A percentile compares a stretch with the other conserved stretches of the same genome.
These are phyloP conservation scores for Akanthomyces muscarius DNA, from an alignment of 2,329 filamentous ascomycete species.

Conservation along the genomic window DNA sequence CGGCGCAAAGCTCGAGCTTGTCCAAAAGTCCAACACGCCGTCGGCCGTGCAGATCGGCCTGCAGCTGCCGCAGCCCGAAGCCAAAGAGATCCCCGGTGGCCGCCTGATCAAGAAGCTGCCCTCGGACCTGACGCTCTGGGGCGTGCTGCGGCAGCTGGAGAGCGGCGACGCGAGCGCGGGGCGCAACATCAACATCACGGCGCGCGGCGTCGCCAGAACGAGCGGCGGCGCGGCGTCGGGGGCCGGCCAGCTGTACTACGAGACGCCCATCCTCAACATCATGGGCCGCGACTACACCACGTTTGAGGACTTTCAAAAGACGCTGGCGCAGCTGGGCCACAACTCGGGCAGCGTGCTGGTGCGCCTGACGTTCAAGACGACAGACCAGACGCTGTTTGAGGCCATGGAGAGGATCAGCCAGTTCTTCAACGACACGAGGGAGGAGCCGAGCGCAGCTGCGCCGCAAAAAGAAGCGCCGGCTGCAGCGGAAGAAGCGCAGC, in stretches of 20 bases:
- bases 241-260: slow-evolving; percentile 79
- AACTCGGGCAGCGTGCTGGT: slow-evolving; percentile 79
- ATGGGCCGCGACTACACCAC: slow-evolving; percentile 74
- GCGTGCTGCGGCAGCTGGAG: slow-evolving; percentile 86
- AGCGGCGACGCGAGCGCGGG: slow-evolving; percentile 61
- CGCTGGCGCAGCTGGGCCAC: slow-evolving; percentile 78
- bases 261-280: slow-evolving; percentile 79
- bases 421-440: slow-evolving; percentile 60
- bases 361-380: slow-evolving; percentile 70
- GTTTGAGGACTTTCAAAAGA: slow-evolving; percentile 83
- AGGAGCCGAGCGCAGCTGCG: slow-evolving; percentile 36
- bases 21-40: slow-evolving; percentile 79
- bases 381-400: slow-evolving; percentile 74
- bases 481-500: slow-evolving; percentile 10
- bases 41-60: slow-evolving; percentile 85
- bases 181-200: slow-evolving; percentile 74
- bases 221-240: slow-evolving; percentile 48
- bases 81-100: slow-evolving; percentile 55
- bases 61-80: slow-evolving; percentile 72
- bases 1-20: slow-evolving; percentile 89
- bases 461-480: slow-evolving; percentile 14
- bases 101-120: slow-evolving; percentile 81
- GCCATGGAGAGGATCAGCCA: slow-evolving; percentile 77
- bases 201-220: slow-evolving; percentile 66
- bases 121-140: slow-evolving; percentile 84